Conservation (phyloP, 2,329 filamentous ascomycete genomes). For the Chaetoscypha palmicola region DNA sequence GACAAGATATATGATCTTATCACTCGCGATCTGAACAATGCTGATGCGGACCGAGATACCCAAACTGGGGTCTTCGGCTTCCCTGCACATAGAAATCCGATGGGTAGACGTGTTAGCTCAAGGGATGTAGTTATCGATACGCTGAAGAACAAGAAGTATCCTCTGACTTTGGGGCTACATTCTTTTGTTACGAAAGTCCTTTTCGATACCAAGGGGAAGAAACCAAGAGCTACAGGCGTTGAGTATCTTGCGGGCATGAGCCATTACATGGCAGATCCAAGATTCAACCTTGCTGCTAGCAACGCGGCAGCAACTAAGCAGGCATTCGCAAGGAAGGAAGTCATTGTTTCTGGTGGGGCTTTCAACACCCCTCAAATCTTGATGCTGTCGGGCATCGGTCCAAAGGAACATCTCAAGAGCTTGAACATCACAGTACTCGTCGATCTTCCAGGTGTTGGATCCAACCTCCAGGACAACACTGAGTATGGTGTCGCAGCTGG, state of each 20-base stretch:
- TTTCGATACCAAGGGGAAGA: constrained; percentile 30
- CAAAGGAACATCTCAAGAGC: constrained; percentile 31
- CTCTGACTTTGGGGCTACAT: constrained; percentile 14
- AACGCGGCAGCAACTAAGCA: constrained; percentile 19
- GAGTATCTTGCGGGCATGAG: constrained; percentile 36
- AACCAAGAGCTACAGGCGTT: constrained; percentile 35
- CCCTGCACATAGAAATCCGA: constrained; percentile 16
- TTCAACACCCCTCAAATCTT: constrained; percentile 40
- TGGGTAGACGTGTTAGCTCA: constrained; percentile 18
- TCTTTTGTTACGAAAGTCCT: constrained; percentile 35
- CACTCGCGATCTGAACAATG: constrained; percentile 21
- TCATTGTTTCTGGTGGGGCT: constrained; percentile 40
- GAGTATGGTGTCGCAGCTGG: constrained; percentile 27
- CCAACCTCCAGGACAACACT: constrained; percentile 51
- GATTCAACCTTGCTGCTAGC: constrained; percentile 25
- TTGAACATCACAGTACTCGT: constrained; percentile 43
- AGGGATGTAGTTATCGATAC: constrained; percentile 24
- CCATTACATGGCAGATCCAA: constrained; percentile 38
- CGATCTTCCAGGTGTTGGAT: constrained; percentile 55
- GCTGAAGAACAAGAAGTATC: constrained; percentile 21
- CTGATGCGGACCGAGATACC: constrained; percentile 17
- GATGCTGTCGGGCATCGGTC: constrained; percentile 39
- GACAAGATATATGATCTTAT: constrained; percentile 14
- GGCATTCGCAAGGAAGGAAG: constrained; percentile 28
- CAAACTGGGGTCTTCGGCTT: constrained; percentile 24